Evolutionary conservation across 2,329 filamentous ascomycete genomes (phyloP), one percentile per base, ranked within the genome.

Genomic region (Ustilaginoidea virens): DNA sequence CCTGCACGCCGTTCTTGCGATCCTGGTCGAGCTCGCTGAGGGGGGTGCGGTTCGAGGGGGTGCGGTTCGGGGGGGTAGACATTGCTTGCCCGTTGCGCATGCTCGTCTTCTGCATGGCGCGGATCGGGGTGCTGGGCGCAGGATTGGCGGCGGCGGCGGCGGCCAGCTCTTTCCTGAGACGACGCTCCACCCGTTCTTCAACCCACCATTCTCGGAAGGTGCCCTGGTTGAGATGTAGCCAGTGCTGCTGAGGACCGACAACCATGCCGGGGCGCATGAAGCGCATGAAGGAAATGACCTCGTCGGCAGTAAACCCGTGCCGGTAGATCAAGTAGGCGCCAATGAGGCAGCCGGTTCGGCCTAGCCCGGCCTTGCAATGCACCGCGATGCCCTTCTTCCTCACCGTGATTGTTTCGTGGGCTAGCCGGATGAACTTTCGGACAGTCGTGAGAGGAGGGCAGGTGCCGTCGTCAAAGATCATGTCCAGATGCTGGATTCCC

Each of bases 261-360:
- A 98, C 90, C 90, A 98, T 98, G 30, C 90, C 90, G 0, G 90
- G 90, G 33, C 87, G 72, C 87, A 96, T 96, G 59, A 98, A 98
- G 36, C 87, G 77, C 87, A 98, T 96, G 55, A 86, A 98, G 3
- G 86, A 80, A 50, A 96, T 96, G 45, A 93, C 74, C 57, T 94
- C 87, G 48, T 96, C 93, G 39, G 90, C 90, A 5, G 87, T 96
- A 55, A 96, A 98, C 33, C 83, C 90, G 53, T 96, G 80, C 40
- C 86, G 74, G 62, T 98, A 98, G 49, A 98, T 96, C 36, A 98
- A 67, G 49, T 98, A 98, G 18, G 90, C 90, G 33, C 90, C 90
- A 46, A 98, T 98, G 38, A 98, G 62, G 52, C 90, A 98, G 10
- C 90, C 90, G 1, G 90, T 98, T 27, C 90, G 77, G 17, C 90